These are phyloP conservation scores for Fusarium kyushuense DNA, from an alignment of 2,329 filamentous ascomycete species.

Conservation along the genomic window DNA sequence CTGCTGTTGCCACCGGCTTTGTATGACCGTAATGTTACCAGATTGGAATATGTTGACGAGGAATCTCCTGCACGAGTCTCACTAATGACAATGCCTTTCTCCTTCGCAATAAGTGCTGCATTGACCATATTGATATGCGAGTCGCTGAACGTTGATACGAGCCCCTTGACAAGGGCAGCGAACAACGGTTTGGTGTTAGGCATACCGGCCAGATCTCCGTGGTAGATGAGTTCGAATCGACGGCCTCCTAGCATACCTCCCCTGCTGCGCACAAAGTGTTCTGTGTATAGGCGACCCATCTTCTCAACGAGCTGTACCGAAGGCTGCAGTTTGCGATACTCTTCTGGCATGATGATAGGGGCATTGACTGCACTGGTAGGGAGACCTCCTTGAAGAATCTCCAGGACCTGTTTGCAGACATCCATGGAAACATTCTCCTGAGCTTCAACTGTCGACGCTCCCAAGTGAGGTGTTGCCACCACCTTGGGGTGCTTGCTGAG, in stretches of 20 bases:
- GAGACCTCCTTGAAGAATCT: conserved; percentile 77
- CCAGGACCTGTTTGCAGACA: conserved; percentile 82
- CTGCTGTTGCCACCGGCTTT: conserved; percentile 47
- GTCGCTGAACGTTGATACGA: conserved; percentile 76
- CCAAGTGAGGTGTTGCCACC: conserved; percentile 82
- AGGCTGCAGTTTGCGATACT: conserved; percentile 81
- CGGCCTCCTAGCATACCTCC: conserved; percentile 68
- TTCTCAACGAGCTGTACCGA: conserved; percentile 82
- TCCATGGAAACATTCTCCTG: conserved; percentile 88
- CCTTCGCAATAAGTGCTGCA: conserved; percentile 78
- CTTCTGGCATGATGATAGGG: conserved; percentile 82
- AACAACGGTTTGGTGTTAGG: conserved; percentile 83
- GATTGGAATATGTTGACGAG: conserved; percentile 74
- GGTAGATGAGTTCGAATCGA: conserved; percentile 81
- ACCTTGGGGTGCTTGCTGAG: conserved; percentile 78
- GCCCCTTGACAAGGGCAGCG: conserved; percentile 81
- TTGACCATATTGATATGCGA: conserved; percentile 86
- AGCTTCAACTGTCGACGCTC: conserved; percentile 83
- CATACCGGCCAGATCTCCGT: conserved; percentile 77
- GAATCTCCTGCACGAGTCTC: conserved; percentile 76
- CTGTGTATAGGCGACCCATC: conserved; percentile 83
- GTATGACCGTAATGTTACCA: conserved; percentile 75
- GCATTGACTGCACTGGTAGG: conserved; percentile 84
- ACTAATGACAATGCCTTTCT: conserved; percentile 82
- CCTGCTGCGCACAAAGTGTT: conserved; percentile 70